phyloP scores from a whole-genome alignment of 805 yeast species.

The Starmerella powellii region DNA sequence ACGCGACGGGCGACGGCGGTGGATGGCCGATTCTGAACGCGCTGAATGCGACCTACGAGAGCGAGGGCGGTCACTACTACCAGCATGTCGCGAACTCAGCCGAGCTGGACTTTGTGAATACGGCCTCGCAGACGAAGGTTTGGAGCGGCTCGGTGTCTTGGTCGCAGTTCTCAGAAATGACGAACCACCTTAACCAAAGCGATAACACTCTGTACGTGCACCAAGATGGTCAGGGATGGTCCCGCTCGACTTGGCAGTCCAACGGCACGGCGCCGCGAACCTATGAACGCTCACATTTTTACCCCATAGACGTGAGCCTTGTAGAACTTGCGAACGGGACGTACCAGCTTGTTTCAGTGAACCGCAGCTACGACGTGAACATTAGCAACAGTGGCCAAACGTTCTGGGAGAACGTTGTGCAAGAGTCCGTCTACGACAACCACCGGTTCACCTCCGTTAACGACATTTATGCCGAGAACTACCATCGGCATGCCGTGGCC shows the following conservation, averaged over 20 bases:
- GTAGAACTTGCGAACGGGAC: not conserved
- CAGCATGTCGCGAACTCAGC: conserved; percentile 4
- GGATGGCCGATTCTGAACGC: not conserved
- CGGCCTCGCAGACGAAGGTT: not conserved
- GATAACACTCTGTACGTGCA: not conserved
- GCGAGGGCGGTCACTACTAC: conserved; percentile 1
- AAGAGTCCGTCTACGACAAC: conserved; percentile 1
- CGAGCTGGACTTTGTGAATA: not conserved
- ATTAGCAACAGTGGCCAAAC: conserved; percentile 1
- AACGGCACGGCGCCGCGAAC: not conserved
- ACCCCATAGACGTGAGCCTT: conserved; percentile 1
- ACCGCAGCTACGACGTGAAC: conserved; percentile 8
- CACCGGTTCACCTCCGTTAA: not conserved
- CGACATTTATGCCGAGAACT: conserved; percentile 4
- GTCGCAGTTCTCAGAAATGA: conserved; percentile 4
- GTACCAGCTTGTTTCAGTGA: not conserved
- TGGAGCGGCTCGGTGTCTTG: conserved; percentile 1
- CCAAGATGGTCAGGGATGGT: conserved; percentile 4
- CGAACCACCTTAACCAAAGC: conserved; percentile 1
- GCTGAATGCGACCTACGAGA: not conserved
- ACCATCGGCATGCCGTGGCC: conserved; percentile 10
- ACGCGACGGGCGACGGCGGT: not conserved
- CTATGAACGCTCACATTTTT: conserved; percentile 6
- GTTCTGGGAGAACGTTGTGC: conserved; percentile 4
- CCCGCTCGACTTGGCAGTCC: conserved; percentile 1